phyloP scores from a whole-genome alignment of 139 green algal genomes.

The Asterochloris erici region DNA sequence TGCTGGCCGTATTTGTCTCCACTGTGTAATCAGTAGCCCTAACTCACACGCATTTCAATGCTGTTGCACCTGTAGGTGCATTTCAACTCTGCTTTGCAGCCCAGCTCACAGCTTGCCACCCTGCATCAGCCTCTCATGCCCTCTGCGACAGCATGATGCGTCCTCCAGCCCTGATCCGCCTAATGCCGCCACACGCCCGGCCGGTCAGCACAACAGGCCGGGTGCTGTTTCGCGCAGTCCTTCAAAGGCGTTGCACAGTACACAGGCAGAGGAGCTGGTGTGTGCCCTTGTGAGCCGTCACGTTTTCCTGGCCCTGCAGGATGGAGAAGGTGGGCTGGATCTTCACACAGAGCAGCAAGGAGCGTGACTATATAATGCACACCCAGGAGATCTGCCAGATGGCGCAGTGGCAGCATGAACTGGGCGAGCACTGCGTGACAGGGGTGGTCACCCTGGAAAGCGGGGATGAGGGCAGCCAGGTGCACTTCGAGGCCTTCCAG shows the following conservation, averaged over 20 bases:
- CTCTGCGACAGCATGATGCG: no score
- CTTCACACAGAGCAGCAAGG: slow-evolving; percentile 76
- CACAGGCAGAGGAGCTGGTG: not conserved
- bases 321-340: slow-evolving; percentile 86
- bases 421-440: slow-evolving; percentile 74
- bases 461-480: slow-evolving; percentile 34
- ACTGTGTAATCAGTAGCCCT: no score
- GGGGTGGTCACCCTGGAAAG: slow-evolving; percentile 78
- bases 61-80: no score
- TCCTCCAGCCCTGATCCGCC: no score
- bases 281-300: not conserved
- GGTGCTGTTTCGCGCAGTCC: not conserved
- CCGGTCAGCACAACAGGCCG: no score
- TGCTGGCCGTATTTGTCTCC: no score
- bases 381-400: slow-evolving; percentile 75
- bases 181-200: no score
- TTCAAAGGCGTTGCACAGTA: not conserved
- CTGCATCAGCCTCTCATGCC: no score
- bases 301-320: slow-evolving; percentile 6
- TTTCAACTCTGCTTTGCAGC: no score
- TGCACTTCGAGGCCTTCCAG: slow-evolving; percentile 92
- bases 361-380: slow-evolving; percentile 85
- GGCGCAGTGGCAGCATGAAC: slow-evolving; percentile 69
- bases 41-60: no score
- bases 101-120: no score